These are phyloP conservation scores for Persicaria tinctoria DNA, from an alignment of 148 eudicot genomes.

Conservation along the genomic window DNA sequence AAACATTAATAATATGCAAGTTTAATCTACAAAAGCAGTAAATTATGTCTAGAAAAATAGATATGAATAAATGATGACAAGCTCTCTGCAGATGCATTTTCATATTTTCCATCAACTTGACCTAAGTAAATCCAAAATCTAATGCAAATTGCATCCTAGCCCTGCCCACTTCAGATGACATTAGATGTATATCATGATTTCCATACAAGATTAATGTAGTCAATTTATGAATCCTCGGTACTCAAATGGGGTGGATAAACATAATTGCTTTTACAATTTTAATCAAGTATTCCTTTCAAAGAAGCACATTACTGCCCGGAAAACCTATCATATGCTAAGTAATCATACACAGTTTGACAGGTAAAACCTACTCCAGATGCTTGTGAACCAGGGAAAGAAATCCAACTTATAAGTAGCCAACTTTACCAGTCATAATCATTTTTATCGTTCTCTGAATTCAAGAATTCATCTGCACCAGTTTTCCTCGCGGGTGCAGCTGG, in stretches of 20 bases:
- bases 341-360: not conserved
- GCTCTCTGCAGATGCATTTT: not conserved
- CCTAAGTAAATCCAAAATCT: not conserved
- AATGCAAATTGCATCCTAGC: not conserved
- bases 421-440: slow-evolving; percentile 94
- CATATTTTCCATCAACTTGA: too few relatives aligned
- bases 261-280: not conserved
- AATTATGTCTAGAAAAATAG: not conserved
- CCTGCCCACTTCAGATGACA: not conserved
- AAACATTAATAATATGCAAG: not conserved
- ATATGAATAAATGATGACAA: not conserved
- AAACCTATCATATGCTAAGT: not conserved
- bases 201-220: not conserved
- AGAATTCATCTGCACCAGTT: slow-evolving; percentile 71
- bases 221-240: not conserved
- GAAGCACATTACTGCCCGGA: not conserved
- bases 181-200: not conserved
- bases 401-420: not conserved
- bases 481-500: slow-evolving; percentile 49
- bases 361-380: not conserved
- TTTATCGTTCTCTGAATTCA: slow-evolving; percentile 79
- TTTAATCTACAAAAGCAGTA: not conserved
- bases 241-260: not conserved
- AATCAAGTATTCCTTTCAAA: not conserved
- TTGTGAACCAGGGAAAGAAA: not conserved